A percentile compares a stretch with the other conserved stretches of the same genome.
phyloP scores from a whole-genome alignment of 1,139 yeast genomes.

The Blastobotrys capitulatus region DNA sequence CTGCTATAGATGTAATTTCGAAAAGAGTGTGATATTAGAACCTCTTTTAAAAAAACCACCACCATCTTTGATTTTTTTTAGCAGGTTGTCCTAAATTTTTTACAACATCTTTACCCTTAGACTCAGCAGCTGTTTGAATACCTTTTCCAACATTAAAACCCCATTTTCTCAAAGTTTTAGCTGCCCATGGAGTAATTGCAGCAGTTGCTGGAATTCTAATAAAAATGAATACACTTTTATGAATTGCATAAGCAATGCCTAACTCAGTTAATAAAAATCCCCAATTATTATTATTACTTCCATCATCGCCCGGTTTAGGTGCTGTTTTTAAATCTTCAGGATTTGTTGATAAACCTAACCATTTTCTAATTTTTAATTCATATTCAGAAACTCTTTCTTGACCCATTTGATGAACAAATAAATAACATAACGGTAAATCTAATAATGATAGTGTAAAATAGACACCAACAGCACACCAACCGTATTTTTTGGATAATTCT shows the following conservation, averaged over 20 bases:
- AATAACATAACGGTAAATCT: conserved; percentile 79
- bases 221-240: conserved; percentile 71
- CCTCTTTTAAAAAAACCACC: conserved; percentile 56
- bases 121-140: conserved; percentile 24
- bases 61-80: conserved; percentile 52
- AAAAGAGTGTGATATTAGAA: too few species aligned
- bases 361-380: conserved; percentile 55
- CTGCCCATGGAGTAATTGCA: conserved; percentile 83
- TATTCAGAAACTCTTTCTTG: conserved; percentile 67
- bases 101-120: conserved; percentile 33
- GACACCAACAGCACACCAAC: conserved; percentile 85
- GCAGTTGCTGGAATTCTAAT: conserved; percentile 87
- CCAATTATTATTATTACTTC: conserved; percentile 17
- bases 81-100: conserved; percentile 50
- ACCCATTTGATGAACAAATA: conserved; percentile 80
- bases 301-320: conserved; percentile 12
- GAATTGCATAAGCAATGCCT: conserved; percentile 88
- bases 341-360: conserved; percentile 26
- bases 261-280: conserved; percentile 61
- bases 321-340: conserved; percentile 27
- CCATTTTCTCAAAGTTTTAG: conserved; percentile 58
- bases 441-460: conserved; percentile 63
- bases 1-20: too few species aligned
- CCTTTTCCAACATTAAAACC: conserved; percentile 70
- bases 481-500: conserved; percentile 76